A percentile compares a stretch with the other conserved stretches of the same genome.
Conservation (phyloP, 345 rosid genomes). For the Aurinia saxatilis region DNA sequence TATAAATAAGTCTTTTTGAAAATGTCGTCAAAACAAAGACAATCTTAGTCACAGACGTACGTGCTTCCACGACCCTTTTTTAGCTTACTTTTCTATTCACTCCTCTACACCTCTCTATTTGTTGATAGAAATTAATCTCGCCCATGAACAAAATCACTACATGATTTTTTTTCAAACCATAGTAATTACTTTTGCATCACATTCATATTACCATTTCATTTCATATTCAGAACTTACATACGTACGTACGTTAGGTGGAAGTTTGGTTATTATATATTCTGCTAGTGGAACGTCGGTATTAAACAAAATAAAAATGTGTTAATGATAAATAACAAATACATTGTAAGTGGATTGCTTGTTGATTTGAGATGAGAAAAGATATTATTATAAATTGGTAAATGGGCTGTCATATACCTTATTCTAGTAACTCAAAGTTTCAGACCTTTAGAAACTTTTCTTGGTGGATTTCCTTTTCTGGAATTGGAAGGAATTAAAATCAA, state of each 20-base stretch:
- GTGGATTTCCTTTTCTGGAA: background rate
- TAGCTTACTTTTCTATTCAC: background rate
- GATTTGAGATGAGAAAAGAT: constrained; percentile 5
- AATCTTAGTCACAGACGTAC: too few relatives aligned
- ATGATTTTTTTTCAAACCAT: background rate
- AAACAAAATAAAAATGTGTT: background rate
- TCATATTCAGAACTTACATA: too few relatives aligned
- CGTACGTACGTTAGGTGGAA: background rate
- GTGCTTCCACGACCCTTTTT: constrained; percentile 10
- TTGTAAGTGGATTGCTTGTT: background rate
- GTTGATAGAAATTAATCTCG: background rate
- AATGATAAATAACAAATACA: background rate
- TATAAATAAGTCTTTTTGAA: too few relatives aligned
- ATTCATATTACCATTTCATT: background rate
- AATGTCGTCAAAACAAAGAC: too few relatives aligned
- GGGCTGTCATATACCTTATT: constrained; percentile 10
- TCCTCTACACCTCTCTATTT: background rate
- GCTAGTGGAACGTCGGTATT: background rate
- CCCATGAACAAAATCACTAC: background rate
- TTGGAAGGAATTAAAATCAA: background rate
- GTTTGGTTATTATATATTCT: background rate
- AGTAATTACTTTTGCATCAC: background rate
- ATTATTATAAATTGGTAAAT: background rate
- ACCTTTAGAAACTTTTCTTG: background rate
- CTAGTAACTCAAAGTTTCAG: constrained; percentile 9